Percentiles rank a stretch among this genome's conserved stretches.
Evolutionary conservation across 1,284 basidiomycete species (phyloP).

Genomic region (Trichosporon asahii): DNA sequence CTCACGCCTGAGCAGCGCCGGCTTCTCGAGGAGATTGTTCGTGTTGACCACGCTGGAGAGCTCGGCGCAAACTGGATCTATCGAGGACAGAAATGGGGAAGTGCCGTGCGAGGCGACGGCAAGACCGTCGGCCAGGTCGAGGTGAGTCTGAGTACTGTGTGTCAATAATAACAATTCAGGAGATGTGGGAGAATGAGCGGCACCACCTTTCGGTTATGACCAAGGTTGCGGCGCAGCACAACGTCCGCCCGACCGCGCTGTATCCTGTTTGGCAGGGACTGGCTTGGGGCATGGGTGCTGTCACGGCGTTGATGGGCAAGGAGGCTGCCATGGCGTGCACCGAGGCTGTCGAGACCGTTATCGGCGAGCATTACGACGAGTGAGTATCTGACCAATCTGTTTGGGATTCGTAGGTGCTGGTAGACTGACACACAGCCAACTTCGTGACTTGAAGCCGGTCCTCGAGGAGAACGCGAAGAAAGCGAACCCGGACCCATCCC

Average conservation of each 20-base stretch:
- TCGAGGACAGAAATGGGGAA: slow-evolving; percentile 65
- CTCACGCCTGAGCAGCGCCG: slow-evolving; percentile 40
- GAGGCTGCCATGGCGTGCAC: slow-evolving; percentile 98
- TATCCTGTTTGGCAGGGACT: slow-evolving; percentile 78
- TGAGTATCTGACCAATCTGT: too few species aligned
- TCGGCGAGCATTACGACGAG: slow-evolving; percentile 98
- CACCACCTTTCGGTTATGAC: slow-evolving; percentile 85
- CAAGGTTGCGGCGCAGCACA: slow-evolving; percentile 76
- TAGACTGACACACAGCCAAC: slow-evolving; percentile 34
- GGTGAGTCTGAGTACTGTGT: too few species aligned
- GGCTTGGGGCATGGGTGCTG: slow-evolving; percentile 78
- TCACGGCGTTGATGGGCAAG: slow-evolving; percentile 81
- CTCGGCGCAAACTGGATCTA: slow-evolving; percentile 92
- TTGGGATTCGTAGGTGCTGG: too few species aligned
- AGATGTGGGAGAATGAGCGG: slow-evolving; percentile 97
- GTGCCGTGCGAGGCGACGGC: slow-evolving; percentile 64
- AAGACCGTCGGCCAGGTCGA: slow-evolving; percentile 68
- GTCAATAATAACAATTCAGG: too few species aligned
- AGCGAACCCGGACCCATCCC: slow-evolving; percentile 62
- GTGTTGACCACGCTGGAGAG: slow-evolving; percentile 90
- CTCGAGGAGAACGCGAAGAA: slow-evolving; percentile 41
- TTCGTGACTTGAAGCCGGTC: slow-evolving; percentile 38
- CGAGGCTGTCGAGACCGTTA: slow-evolving; percentile 94
- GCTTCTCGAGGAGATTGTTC: slow-evolving; percentile 55
- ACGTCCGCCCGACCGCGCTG: slow-evolving; percentile 75